Evolutionary conservation across 2,329 filamentous ascomycete species (phyloP).

Genomic region (Alternaria sp.): DNA sequence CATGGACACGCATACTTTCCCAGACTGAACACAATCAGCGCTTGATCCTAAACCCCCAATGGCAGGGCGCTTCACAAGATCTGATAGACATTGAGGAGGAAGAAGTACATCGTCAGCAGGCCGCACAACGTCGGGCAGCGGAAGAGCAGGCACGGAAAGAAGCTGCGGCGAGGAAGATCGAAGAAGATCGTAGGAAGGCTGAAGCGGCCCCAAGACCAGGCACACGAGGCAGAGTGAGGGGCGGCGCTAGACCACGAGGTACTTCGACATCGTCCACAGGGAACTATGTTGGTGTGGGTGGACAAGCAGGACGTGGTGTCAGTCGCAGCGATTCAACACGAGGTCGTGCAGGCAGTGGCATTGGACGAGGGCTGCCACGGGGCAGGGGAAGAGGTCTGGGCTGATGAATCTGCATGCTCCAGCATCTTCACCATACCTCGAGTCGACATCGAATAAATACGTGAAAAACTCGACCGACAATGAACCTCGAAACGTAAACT

Average conservation of each 20-base stretch:
- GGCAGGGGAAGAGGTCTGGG: constrained; percentile 42
- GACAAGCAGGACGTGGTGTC: constrained; percentile 58
- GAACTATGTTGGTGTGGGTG: constrained; percentile 54
- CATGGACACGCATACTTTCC: constrained; percentile 94
- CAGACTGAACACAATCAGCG: constrained; percentile 98
- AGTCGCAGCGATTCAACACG: constrained; percentile 56
- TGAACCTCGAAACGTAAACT: background rate
- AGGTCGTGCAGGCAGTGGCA: constrained; percentile 55
- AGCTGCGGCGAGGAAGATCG: constrained; percentile 66
- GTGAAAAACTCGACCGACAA: background rate
- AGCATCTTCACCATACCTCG: background rate
- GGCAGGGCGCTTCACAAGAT: constrained; percentile 90
- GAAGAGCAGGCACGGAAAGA: constrained; percentile 83
- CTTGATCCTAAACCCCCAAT: constrained; percentile 84
- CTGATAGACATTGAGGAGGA: constrained; percentile 87
- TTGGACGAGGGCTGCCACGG: constrained; percentile 52
- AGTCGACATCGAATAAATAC: background rate
- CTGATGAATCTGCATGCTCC: constrained; percentile 11
- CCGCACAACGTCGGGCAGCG: constrained; percentile 75
- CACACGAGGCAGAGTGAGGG: constrained; percentile 43
- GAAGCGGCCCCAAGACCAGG: constrained; percentile 63
- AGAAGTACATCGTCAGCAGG: constrained; percentile 74
- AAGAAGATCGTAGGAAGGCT: constrained; percentile 62
- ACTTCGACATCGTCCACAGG: constrained; percentile 43
- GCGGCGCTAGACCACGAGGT: constrained; percentile 47